Evolutionary conservation across 116 monocot genomes (phyloP), one percentile per base, ranked within the genome.

Genomic region (Trichopus zeylanicus): DNA sequence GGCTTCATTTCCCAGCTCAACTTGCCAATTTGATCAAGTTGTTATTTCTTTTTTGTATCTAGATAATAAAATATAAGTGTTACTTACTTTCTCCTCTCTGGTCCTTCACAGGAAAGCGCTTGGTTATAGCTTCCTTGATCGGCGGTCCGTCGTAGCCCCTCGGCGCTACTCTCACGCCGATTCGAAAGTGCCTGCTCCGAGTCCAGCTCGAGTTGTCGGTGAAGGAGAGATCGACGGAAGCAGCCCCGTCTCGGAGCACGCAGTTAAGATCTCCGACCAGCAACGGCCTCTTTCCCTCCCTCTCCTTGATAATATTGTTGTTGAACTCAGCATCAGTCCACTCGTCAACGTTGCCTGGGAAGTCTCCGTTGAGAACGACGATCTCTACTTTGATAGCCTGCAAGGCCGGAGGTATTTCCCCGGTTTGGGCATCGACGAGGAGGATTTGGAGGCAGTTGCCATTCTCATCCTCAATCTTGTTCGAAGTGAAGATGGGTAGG

Each of bases 201-300:
- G 73, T 71, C 92, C 92, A 92, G 51, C 83, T 83, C 0, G 83
- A 83, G 37, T 92, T 92, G 32, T 92, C 92, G 0, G 92, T 92
- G 60, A 92, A 78, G 20, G 25, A 58, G 26, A 92, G 74, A 0
- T 81, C 83, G 9, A 86, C 54, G 10, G 62, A 23, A 9, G 64
- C 72, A 3, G 22, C 23, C 1, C 86, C 75, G 12, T 80, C 77
- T 19, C 70, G 65, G 19, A 83, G 48, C 0, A 69, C 69, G 18
- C 66, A 7, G 2, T 19, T 31, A 16, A 72, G 54, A 10, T 77
- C 78, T 9, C 91, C 91, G 0, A 71, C 67, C 9, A 91, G 53
- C 12, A 92, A 39, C 48, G 95, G 93, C 29, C 85, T 73, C 74
- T 93, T 93, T 51, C 93, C 93, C 70, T 88, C 88, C 37, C 93